Evolutionary conservation across 2,329 filamentous ascomycete species (phyloP).

Genomic region (Paracorniculantispora psalliotae): DNA sequence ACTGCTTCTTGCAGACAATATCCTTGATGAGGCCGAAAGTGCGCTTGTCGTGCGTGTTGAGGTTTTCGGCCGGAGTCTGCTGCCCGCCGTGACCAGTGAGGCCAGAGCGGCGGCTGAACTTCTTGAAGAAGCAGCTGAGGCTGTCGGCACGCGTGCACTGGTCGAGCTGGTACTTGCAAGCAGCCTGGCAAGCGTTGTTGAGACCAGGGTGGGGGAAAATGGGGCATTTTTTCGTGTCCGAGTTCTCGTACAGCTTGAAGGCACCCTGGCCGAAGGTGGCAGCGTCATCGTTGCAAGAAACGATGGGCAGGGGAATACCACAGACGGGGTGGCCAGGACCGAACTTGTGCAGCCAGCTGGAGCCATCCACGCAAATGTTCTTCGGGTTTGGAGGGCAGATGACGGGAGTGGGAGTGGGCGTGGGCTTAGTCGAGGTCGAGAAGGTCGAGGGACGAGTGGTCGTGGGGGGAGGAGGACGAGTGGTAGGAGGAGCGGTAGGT

Average conservation of each 20-base stretch:
- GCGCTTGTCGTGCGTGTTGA: slow-evolving; percentile 5
- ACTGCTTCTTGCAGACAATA: slow-evolving; percentile 12
- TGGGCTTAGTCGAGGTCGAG: slow-evolving; percentile 1
- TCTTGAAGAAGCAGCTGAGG: slow-evolving; percentile 4
- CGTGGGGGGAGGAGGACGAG: background rate
- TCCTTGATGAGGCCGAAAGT: slow-evolving; percentile 7
- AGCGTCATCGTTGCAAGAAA: slow-evolving; percentile 7
- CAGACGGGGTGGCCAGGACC: slow-evolving; percentile 6
- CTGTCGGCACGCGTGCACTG: background rate
- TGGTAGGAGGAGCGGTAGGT: background rate
- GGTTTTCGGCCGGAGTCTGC: background rate
- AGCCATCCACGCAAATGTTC: slow-evolving; percentile 11
- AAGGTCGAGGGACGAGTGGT: slow-evolving; percentile 5
- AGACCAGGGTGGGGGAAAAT: slow-evolving; percentile 3
- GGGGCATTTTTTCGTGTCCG: background rate
- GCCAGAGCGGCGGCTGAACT: background rate
- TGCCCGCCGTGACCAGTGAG: background rate
- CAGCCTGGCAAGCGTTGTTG: slow-evolving; percentile 10
- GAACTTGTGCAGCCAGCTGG: slow-evolving; percentile 10
- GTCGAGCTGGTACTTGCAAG: slow-evolving; percentile 12
- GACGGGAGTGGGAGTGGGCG: slow-evolving; percentile 1
- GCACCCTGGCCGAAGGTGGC: background rate
- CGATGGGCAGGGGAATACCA: slow-evolving; percentile 11
- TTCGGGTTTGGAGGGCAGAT: slow-evolving; percentile 9
- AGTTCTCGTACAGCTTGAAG: slow-evolving; percentile 12